Evolutionary conservation across 352 stramenopile genomes (phyloP).

Genomic region (Lagenidium sp.): DNA sequence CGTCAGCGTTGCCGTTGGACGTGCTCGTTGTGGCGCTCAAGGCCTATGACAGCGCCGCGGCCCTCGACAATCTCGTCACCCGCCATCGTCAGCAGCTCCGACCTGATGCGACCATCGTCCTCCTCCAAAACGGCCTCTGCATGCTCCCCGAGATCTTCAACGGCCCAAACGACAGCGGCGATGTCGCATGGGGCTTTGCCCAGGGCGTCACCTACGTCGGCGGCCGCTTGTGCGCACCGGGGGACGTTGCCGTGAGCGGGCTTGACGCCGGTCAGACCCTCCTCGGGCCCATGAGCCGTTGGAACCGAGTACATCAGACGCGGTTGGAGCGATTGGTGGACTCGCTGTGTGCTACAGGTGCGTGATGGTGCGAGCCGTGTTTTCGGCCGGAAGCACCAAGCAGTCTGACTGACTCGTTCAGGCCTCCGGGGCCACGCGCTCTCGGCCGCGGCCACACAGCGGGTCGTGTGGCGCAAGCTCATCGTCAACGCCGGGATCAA

Average conservation of each 20-base stretch:
- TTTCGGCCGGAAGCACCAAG: too few relatives aligned
- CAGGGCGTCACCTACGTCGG: slow-evolving; percentile 67
- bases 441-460: slow-evolving; percentile 31
- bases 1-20: slow-evolving; percentile 17
- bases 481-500: slow-evolving; percentile 81
- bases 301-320: background rate
- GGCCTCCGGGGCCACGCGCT: slow-evolving; percentile 36
- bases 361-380: background rate
- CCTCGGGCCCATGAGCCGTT: slow-evolving; percentile 25
- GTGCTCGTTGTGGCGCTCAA: slow-evolving; percentile 62
- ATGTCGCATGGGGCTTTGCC: slow-evolving; percentile 23
- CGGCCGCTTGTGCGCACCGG: slow-evolving; percentile 27
- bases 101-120: slow-evolving; percentile 38
- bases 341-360: slow-evolving; percentile 32
- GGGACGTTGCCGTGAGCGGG: slow-evolving; percentile 38
- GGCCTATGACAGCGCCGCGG: slow-evolving; percentile 38
- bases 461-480: slow-evolving; percentile 66
- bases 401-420: too few relatives aligned
- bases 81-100: slow-evolving; percentile 23
- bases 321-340: slow-evolving; percentile 14
- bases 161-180: background rate
- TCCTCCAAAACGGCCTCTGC: slow-evolving; percentile 63
- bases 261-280: slow-evolving; percentile 34
- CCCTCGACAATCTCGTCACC: slow-evolving; percentile 26
- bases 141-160: slow-evolving; percentile 15